phyloP scores from a whole-genome alignment of 345 rosid species.

The Corchorus capsularis region DNA sequence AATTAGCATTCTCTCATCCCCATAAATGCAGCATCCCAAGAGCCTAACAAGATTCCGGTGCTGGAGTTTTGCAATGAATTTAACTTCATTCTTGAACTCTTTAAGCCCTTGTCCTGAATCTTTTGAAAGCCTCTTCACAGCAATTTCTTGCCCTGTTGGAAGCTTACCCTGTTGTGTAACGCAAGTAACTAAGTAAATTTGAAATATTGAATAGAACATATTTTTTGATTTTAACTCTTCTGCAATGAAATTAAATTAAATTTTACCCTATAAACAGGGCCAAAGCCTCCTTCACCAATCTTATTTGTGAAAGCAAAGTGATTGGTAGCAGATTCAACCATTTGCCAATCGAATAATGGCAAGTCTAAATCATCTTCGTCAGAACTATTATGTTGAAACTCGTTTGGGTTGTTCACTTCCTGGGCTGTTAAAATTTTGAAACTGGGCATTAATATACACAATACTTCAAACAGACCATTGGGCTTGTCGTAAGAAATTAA shows the following conservation, averaged over 20 bases:
- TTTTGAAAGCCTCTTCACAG: constrained; percentile 33
- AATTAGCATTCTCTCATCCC: constrained; percentile 30
- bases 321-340: constrained; percentile 30
- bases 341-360: constrained; percentile 18
- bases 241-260: background rate
- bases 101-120: constrained; percentile 34
- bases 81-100: constrained; percentile 40
- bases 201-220: background rate
- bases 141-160: constrained; percentile 30
- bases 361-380: constrained; percentile 19
- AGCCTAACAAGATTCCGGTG: constrained; percentile 39
- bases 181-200: background rate
- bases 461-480: background rate
- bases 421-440: background rate
- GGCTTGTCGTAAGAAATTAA: background rate
- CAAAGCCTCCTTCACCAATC: constrained; percentile 51
- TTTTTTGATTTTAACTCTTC: background rate
- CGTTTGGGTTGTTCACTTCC: background rate
- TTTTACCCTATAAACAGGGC: constrained; percentile 41
- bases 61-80: constrained; percentile 34
- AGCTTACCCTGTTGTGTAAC: constrained; percentile 23
- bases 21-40: constrained; percentile 32
- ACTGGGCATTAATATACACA: background rate
- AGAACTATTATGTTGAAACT: background rate
- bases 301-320: constrained; percentile 27